Conservation (phyloP, 2,329 filamentous ascomycete genomes). For the Westerdykella ornata region DNA sequence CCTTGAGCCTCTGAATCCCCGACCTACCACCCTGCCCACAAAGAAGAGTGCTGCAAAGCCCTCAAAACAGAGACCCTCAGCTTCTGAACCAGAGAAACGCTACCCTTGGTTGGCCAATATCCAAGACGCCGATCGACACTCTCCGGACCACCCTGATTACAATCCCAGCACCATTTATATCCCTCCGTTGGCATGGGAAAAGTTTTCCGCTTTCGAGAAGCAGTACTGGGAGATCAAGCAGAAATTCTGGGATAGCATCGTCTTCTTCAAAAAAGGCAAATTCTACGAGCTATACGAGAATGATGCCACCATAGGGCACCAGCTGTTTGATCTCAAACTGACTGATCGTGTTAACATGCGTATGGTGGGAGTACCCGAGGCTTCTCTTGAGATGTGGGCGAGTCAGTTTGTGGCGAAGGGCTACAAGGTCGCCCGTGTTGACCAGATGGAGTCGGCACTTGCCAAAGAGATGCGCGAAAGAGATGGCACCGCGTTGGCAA, state of each 20-base stretch:
- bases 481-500: conserved; percentile 47
- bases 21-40: conserved; percentile 29
- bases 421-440: conserved; percentile 92
- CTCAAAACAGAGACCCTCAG: conserved; percentile 61
- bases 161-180: conserved; percentile 89
- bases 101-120: conserved; percentile 88
- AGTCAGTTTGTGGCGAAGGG: conserved; percentile 98
- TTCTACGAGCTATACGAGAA: conserved; percentile 99
- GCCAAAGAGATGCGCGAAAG: conserved; percentile 99
- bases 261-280: conserved; percentile 99
- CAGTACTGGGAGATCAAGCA: conserved; percentile 99
- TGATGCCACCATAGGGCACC: conserved; percentile 91
- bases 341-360: conserved; percentile 99
- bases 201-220: conserved; percentile 91
- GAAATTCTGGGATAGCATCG: conserved; percentile 93
- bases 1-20: conserved; percentile 45
- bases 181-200: conserved; percentile 68
- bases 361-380: conserved; percentile 97
- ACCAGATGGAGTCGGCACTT: conserved; percentile 92
- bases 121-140: conserved; percentile 74
- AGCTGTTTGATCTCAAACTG: conserved; percentile 94
- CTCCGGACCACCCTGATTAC: conserved; percentile 74
- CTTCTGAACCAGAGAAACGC: conserved; percentile 74
- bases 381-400: conserved; percentile 92
- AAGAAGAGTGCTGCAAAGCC: conserved; percentile 27